Evolutionary conservation across 2,329 filamentous ascomycete genomes (phyloP).

Genomic region (Ceratocystis eucalypticola): DNA sequence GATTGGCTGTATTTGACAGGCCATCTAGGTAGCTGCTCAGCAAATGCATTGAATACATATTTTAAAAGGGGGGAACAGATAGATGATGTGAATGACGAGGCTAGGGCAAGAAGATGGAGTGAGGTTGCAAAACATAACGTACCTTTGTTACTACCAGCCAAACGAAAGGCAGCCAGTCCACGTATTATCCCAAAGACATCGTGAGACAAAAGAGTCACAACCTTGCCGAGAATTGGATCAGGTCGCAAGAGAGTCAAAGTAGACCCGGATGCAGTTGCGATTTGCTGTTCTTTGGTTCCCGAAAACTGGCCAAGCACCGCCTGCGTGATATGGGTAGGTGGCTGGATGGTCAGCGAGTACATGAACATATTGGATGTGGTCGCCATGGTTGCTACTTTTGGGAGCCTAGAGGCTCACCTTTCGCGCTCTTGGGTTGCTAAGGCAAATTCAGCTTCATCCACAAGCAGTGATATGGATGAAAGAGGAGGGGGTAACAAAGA

Average conservation of each 20-base stretch:
- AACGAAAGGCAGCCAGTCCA: conserved; percentile 71
- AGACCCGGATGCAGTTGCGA: conserved; percentile 84
- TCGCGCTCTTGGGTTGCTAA: conserved; percentile 15
- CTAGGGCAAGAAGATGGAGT: background rate
- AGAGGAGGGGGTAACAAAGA: conserved; percentile 1
- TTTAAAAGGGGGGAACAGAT: background rate
- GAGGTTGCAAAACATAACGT: conserved; percentile 32
- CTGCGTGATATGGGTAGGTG: conserved; percentile 76
- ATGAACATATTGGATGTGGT: conserved; percentile 98
- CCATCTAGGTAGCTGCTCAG: conserved; percentile 16
- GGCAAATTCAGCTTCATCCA: conserved; percentile 19
- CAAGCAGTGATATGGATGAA: conserved; percentile 16
- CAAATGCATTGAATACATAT: conserved; percentile 11
- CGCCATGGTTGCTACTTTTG: conserved; percentile 55
- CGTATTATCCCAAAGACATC: conserved; percentile 95
- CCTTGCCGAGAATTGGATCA: conserved; percentile 71
- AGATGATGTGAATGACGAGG: background rate
- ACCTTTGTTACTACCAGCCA: conserved; percentile 95
- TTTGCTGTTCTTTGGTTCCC: conserved; percentile 94
- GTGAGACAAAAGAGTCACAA: conserved; percentile 74
- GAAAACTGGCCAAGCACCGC: conserved; percentile 91
- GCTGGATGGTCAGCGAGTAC: conserved; percentile 92
- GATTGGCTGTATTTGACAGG: conserved; percentile 7
- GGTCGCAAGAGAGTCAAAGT: conserved; percentile 78
- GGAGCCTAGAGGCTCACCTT: conserved; percentile 20